These are phyloP conservation scores for Debaryomyces fabryi DNA, from an alignment of 1,139 yeast genomes.

Conservation along the genomic window DNA sequence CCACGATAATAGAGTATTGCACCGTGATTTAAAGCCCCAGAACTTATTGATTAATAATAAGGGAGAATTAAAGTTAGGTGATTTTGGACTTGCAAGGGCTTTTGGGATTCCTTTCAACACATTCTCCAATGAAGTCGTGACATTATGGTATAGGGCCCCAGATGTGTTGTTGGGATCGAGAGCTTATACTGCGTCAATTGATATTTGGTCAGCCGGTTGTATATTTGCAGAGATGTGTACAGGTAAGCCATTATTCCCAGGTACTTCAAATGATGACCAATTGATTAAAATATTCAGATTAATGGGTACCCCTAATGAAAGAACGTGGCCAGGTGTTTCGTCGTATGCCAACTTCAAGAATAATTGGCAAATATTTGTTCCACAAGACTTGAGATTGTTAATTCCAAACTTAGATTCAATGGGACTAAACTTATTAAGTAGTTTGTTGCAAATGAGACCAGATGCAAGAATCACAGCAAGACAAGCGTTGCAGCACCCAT, in stretches of 20 bases:
- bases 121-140: constrained; percentile 95
- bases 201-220: constrained; percentile 99
- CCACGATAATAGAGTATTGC: constrained; percentile 92
- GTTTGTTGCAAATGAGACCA: constrained; percentile 87
- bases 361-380: constrained; percentile 76
- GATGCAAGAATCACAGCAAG: constrained; percentile 89
- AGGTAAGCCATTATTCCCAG: constrained; percentile 97
- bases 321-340: constrained; percentile 94
- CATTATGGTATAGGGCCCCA: constrained; percentile 98
- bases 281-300: constrained; percentile 82
- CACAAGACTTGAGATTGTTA: constrained; percentile 78
- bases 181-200: constrained; percentile 93
- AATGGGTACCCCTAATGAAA: constrained; percentile 96
- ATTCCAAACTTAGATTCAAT: constrained; percentile 79
- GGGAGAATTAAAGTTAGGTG: constrained; percentile 94
- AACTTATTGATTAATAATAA: constrained; percentile 83
- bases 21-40: constrained; percentile 95
- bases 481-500: constrained; percentile 91
- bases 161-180: constrained; percentile 95
- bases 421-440: constrained; percentile 77
- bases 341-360: constrained; percentile 82
- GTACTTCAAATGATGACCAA: constrained; percentile 95
- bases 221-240: constrained; percentile 97
- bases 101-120: constrained; percentile 98
- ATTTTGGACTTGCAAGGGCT: constrained; percentile 96